Percentiles rank a stretch among this genome's conserved stretches.
These are phyloP conservation scores for Trematosphaeria pertusa DNA, from an alignment of 2,329 filamentous ascomycete species.

Conservation along the genomic window DNA sequence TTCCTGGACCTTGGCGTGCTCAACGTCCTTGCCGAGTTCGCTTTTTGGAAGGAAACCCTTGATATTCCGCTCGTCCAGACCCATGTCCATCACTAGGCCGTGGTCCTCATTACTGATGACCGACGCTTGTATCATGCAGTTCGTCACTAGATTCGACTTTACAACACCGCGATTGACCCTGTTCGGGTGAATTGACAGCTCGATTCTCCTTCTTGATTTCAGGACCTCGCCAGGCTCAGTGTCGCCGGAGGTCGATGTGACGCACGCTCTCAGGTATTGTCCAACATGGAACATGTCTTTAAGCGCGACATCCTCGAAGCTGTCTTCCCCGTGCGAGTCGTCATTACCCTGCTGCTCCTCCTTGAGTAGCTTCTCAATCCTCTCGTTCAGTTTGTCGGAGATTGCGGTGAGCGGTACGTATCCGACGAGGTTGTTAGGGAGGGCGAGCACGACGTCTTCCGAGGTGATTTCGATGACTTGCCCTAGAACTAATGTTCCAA, in stretches of 20 bases:
- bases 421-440: constrained; percentile 92
- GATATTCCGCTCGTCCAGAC: constrained; percentile 70
- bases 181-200: constrained; percentile 82
- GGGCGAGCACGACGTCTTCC: constrained; percentile 78
- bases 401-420: constrained; percentile 93
- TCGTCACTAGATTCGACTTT: constrained; percentile 74
- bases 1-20: constrained; percentile 74
- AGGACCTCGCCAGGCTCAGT: constrained; percentile 54
- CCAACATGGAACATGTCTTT: constrained; percentile 78
- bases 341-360: constrained; percentile 67
- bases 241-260: constrained; percentile 78
- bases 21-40: constrained; percentile 73
- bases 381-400: constrained; percentile 77
- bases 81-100: constrained; percentile 91
- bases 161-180: constrained; percentile 79
- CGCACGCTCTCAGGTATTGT: constrained; percentile 86
- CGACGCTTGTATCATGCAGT: constrained; percentile 84
- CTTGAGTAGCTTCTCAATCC: constrained; percentile 71
- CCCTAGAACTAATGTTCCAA: constrained; percentile 86
- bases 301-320: constrained; percentile 70
- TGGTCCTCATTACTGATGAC: constrained; percentile 95
- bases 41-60: constrained; percentile 86
- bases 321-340: constrained; percentile 60
- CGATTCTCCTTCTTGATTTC: constrained; percentile 80
- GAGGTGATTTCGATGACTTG: constrained; percentile 82